phyloP scores from a whole-genome alignment of 2,329 filamentous ascomycete species.

The Amphichorda felina region DNA sequence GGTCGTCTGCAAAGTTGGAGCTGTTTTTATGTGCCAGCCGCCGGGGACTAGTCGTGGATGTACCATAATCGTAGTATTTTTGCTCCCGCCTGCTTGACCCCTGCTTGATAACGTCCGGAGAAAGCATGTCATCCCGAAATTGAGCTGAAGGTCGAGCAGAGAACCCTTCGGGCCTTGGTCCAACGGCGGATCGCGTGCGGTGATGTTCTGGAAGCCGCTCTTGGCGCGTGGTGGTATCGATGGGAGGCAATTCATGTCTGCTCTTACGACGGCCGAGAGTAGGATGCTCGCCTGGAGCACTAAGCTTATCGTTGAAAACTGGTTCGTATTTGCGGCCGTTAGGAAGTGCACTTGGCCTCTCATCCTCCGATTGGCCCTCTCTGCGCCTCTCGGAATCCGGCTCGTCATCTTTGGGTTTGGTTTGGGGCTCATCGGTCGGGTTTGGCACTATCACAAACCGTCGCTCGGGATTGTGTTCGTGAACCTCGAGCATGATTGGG shows the following conservation, averaged over 20 bases:
- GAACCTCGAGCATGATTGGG: slow-evolving; percentile 53
- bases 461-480: slow-evolving; percentile 47
- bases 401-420: slow-evolving; percentile 1
- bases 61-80: slow-evolving; percentile 20
- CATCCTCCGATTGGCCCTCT: neutral
- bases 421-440: slow-evolving; percentile 4
- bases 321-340: slow-evolving; percentile 3
- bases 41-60: slow-evolving; percentile 1
- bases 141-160: slow-evolving; percentile 14
- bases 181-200: slow-evolving; percentile 22
- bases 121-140: slow-evolving; percentile 21
- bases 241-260: slow-evolving; percentile 27
- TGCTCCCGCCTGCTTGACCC: slow-evolving; percentile 29
- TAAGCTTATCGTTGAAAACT: slow-evolving; percentile 7
- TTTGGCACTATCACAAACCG: slow-evolving; percentile 49
- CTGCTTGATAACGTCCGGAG: slow-evolving; percentile 29
- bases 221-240: slow-evolving; percentile 27
- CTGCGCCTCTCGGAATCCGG: neutral
- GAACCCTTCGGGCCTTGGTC: slow-evolving; percentile 19
- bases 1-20: slow-evolving; percentile 15
- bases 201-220: slow-evolving; percentile 15
- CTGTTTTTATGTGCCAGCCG: slow-evolving; percentile 12
- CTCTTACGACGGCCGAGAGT: slow-evolving; percentile 16
- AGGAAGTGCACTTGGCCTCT: neutral
- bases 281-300: slow-evolving; percentile 4